These are phyloP conservation scores for Colletotrichum sojae DNA, from an alignment of 2,329 filamentous ascomycete genomes.

Conservation along the genomic window DNA sequence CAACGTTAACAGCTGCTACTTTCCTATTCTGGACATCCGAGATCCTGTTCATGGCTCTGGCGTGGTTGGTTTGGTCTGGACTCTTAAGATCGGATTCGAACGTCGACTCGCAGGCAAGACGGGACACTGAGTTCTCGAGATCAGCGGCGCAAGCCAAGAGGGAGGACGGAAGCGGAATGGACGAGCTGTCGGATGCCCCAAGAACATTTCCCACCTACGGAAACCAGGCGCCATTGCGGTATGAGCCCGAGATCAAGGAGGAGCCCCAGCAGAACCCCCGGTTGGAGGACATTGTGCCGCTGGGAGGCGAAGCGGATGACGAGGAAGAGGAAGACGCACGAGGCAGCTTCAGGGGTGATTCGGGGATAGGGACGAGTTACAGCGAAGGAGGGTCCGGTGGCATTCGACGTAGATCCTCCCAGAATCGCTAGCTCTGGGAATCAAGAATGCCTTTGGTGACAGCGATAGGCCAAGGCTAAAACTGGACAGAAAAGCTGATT, in stretches of 20 bases:
- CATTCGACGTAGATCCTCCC: slow-evolving; percentile 51
- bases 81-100: slow-evolving; percentile 35
- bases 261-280: slow-evolving; percentile 45
- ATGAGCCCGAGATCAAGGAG: slow-evolving; percentile 54
- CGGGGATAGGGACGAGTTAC: slow-evolving; percentile 69
- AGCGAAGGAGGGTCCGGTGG: slow-evolving; percentile 54
- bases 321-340: slow-evolving; percentile 50
- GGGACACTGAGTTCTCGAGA: slow-evolving; percentile 13
- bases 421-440: slow-evolving; percentile 17
- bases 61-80: slow-evolving; percentile 71
- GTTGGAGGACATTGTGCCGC: slow-evolving; percentile 52
- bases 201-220: slow-evolving; percentile 60
- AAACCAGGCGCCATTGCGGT: slow-evolving; percentile 57
- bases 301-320: slow-evolving; percentile 60
- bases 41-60: slow-evolving; percentile 74
- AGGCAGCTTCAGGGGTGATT: slow-evolving; percentile 55
- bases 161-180: slow-evolving; percentile 48
- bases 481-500: too few relatives aligned
- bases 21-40: slow-evolving; percentile 83
- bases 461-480: too few relatives aligned
- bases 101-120: slow-evolving; percentile 43
- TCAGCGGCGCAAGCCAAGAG: slow-evolving; percentile 42
- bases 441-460: too few relatives aligned
- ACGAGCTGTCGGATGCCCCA: slow-evolving; percentile 57
- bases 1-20: slow-evolving; percentile 78